A percentile compares a stretch with the other conserved stretches of the same genome.
phyloP scores from a whole-genome alignment of 2,329 filamentous ascomycete species.

The Phoma herbarum region DNA sequence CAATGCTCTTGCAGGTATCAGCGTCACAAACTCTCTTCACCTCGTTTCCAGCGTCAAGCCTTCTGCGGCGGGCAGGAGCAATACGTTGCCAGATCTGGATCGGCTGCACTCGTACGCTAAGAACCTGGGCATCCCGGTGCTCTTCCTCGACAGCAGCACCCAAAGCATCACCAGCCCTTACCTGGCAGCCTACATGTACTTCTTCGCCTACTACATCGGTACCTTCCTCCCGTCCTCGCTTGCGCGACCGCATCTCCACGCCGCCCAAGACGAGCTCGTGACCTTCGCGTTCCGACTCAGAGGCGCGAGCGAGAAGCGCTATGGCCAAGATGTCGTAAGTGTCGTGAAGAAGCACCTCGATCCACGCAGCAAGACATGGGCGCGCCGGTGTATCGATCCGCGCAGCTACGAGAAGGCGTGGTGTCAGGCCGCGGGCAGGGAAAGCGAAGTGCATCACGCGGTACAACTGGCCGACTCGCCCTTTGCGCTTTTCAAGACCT shows the following conservation, averaged over 20 bases:
- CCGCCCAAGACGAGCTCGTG: constrained; percentile 40
- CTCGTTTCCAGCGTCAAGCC: constrained; percentile 32
- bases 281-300: constrained; percentile 42
- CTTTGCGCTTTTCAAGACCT: constrained; percentile 26
- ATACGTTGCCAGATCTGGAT: constrained; percentile 35
- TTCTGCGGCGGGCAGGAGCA: constrained; percentile 31
- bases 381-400: constrained; percentile 32
- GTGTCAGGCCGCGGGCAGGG: constrained; percentile 32
- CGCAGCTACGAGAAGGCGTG: constrained; percentile 30
- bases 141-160: constrained; percentile 40
- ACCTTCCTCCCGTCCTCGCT: constrained; percentile 37
- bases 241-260: constrained; percentile 31
- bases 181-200: constrained; percentile 43
- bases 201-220: constrained; percentile 44
- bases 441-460: constrained; percentile 35
- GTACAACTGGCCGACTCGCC: constrained; percentile 41
- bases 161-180: constrained; percentile 35
- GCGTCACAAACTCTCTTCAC: constrained; percentile 36
- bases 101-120: constrained; percentile 36
- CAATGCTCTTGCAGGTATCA: constrained; percentile 33
- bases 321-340: constrained; percentile 30
- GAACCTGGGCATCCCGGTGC: constrained; percentile 36
- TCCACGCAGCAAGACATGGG: constrained; percentile 31
- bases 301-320: constrained; percentile 32
- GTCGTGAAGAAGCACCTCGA: constrained; percentile 40